Conservation (phyloP, 495 filamentous ascomycete species). For the Neurospora pannonica region DNA sequence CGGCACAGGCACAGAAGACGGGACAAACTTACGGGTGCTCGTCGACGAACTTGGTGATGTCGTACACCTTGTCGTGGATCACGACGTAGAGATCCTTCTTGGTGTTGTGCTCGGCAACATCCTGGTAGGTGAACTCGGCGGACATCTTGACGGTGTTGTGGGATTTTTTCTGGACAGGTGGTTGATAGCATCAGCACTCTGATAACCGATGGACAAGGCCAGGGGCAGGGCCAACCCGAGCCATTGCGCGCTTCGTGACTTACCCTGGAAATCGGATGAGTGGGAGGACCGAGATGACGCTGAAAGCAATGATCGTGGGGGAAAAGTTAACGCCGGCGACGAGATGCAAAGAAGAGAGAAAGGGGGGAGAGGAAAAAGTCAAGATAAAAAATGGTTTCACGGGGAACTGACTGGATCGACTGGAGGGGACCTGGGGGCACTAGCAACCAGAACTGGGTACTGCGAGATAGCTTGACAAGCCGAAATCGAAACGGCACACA, state of each 20-base stretch:
- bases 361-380: conserved; percentile 6
- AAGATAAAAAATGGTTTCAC: not conserved
- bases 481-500: not conserved
- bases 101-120: conserved; percentile 77
- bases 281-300: not conserved
- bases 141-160: conserved; percentile 46
- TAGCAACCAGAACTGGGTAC: not conserved
- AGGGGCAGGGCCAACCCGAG: not conserved
- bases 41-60: conserved; percentile 78
- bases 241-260: not conserved
- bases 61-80: conserved; percentile 95
- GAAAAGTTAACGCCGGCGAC: not conserved
- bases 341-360: conserved; percentile 6
- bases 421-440: not conserved
- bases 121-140: conserved; percentile 67
- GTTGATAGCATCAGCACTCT: conserved; percentile 8
- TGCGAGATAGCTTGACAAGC: conserved; percentile 6
- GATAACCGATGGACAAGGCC: not conserved
- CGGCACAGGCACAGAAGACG: not conserved
- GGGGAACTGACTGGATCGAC: not conserved
- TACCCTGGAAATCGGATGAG: not conserved
- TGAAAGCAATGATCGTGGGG: not conserved
- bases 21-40: conserved; percentile 88
- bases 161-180: conserved; percentile 13
- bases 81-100: conserved; percentile 95